Conservation (phyloP, 441 rosid genomes). For the Gossypium laxum region DNA sequence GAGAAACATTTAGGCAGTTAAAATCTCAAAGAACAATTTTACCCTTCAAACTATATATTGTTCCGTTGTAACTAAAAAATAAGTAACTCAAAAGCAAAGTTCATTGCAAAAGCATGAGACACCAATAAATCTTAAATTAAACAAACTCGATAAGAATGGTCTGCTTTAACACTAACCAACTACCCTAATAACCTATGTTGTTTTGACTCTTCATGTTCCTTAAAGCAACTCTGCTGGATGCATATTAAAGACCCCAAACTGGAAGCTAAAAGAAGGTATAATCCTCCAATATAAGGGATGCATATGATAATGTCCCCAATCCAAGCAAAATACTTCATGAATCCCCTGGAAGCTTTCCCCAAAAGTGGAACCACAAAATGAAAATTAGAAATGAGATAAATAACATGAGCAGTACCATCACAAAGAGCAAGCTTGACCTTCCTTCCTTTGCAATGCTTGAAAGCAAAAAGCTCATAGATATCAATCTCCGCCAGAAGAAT, state of each 20-base stretch:
- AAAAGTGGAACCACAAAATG: background rate
- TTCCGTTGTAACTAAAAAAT: background rate
- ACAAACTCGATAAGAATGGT: background rate
- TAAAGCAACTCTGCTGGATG: background rate
- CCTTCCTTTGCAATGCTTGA: slow-evolving; percentile 97
- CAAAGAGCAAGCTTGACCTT: slow-evolving; percentile 88
- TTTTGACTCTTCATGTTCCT: slow-evolving; percentile 4
- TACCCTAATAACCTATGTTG: background rate
- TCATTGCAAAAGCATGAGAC: background rate
- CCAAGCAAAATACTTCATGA: background rate
- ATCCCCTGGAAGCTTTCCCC: slow-evolving; percentile 5
- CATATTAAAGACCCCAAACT: background rate
- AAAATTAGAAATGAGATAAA: background rate
- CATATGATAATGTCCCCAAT: background rate
- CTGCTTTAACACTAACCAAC: background rate
- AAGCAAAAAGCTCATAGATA: slow-evolving; percentile 96
- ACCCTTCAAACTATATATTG: background rate
- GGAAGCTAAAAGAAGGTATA: background rate
- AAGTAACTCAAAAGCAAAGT: background rate
- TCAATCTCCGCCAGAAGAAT: slow-evolving; percentile 95
- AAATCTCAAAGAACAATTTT: background rate
- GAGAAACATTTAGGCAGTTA: background rate
- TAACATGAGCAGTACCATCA: slow-evolving; percentile 50
- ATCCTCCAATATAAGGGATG: slow-evolving; percentile 1
- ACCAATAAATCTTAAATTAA: background rate